Base-by-base conservation (phyloP, 2,329 filamentous ascomycete species). In the Furcasterigmium furcatum region DNA sequence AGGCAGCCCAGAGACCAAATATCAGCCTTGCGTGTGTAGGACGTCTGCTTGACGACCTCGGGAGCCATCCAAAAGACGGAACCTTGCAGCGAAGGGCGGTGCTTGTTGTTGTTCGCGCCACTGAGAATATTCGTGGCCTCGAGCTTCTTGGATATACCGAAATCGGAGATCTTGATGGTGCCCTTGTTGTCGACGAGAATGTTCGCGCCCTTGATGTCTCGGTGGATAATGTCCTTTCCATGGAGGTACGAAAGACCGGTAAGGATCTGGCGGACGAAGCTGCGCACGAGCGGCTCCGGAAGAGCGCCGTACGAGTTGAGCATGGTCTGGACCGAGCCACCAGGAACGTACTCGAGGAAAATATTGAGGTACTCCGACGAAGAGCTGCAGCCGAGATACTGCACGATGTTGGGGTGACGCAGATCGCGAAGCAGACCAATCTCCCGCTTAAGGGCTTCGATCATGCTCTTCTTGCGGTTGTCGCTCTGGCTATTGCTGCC, bases 21-120 rank as follows among this genome's bases (percentile, higher is more conserved):
- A 60, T 99, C 94, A 13, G 94, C 94, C 72, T 97, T 97, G 70
- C 92, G 90, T 5, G 92, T 97, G 70, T 99, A 96, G 6, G 91
- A 91, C 4, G 92, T 97, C 69, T 97, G 94, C 60, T 94, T 94
- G 51, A 99, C 94, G 18, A 99, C 94, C 71, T 99, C 94, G 9
- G 94, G 94, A 1, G 94, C 94, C 94, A 99, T 99, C 94, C 94
- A 99, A 72, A 96, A 99, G 43, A 99, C 94, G 21, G 91, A 96
- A 13, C 94, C 94, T 66, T 99, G 94, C 4, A 99, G 80, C 2
- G 92, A 97, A 3, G 84, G 82, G 5, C 83, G 74, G 58, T 87
- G 76, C 63, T 82, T 84, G 66, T 79, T 83, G 66, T 83, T 84
- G 59, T 77, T 80, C 60, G 74, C 85, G 56, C 76, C 85, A 60